These are phyloP conservation scores for Penicillium sclerotiorum DNA, from an alignment of 2,329 filamentous ascomycete genomes.

Conservation along the genomic window DNA sequence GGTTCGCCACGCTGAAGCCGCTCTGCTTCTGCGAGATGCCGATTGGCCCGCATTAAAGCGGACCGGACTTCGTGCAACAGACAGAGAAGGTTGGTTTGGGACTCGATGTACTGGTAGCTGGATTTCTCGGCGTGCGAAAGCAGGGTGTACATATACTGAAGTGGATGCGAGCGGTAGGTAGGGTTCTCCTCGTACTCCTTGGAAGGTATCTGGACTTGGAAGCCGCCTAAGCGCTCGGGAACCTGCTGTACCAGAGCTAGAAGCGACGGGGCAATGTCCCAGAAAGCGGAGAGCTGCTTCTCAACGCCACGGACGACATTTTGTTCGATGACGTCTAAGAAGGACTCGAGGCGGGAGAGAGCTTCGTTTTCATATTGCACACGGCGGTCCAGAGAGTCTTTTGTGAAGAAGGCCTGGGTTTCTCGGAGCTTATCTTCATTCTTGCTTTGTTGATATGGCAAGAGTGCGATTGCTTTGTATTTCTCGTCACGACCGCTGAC, in stretches of 20 bases:
- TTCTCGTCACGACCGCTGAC: conserved; percentile 82
- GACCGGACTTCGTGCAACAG: conserved; percentile 88
- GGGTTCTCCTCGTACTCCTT: conserved; percentile 84
- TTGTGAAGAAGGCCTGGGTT: conserved; percentile 78
- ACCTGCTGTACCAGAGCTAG: conserved; percentile 78
- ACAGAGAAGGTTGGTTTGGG: conserved; percentile 86
- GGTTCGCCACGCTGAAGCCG: conserved; percentile 51
- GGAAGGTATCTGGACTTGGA: conserved; percentile 75
- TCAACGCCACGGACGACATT: conserved; percentile 88
- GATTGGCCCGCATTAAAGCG: conserved; percentile 70
- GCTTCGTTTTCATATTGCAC: conserved; percentile 71
- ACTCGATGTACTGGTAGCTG: conserved; percentile 96
- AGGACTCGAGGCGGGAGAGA: conserved; percentile 72
- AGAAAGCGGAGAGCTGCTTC: conserved; percentile 89
- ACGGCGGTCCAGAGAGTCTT: conserved; percentile 74
- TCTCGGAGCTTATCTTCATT: conserved; percentile 78
- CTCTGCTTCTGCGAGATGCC: conserved; percentile 68
- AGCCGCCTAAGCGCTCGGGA: conserved; percentile 58
- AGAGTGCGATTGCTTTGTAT: conserved; percentile 80
- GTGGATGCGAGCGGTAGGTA: conserved; percentile 73
- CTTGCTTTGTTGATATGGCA: conserved; percentile 73
- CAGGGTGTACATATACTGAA: conserved; percentile 88
- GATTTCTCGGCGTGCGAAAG: conserved; percentile 87
- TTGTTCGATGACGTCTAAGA: conserved; percentile 76
- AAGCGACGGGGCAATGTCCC: conserved; percentile 91